Evolutionary conservation across 345 rosid genomes (phyloP).

Genomic region (Salix exigua): DNA sequence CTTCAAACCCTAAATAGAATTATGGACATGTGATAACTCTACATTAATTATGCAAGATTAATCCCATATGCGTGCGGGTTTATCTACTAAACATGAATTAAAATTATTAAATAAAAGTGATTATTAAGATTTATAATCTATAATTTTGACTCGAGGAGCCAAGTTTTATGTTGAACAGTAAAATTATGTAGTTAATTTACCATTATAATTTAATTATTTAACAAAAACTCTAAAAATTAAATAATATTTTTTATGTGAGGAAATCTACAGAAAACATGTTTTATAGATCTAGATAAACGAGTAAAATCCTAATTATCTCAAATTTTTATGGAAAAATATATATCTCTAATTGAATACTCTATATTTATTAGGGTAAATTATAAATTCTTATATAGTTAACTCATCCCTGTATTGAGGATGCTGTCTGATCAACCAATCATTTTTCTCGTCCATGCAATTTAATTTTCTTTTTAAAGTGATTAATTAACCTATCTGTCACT

Average conservation of each 20-base stretch:
- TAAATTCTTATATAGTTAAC: background rate
- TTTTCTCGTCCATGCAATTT: background rate
- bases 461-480: background rate
- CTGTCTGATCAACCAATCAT: conserved; percentile 22
- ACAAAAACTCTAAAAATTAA: background rate
- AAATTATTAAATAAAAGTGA: too few relatives aligned
- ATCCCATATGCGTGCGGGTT: background rate
- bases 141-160: too few relatives aligned
- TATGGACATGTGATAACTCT: background rate
- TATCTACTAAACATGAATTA: background rate
- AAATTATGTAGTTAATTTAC: background rate
- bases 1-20: background rate
- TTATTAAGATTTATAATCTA: too few relatives aligned
- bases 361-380: too few relatives aligned
- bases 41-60: background rate
- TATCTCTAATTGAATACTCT: rapidly evolving
- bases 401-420: conserved; percentile 34
- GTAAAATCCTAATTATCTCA: too few relatives aligned
- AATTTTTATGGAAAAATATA: too few relatives aligned
- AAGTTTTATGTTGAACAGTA: too few relatives aligned
- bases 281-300: too few relatives aligned
- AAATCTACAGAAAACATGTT: too few relatives aligned
- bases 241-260: too few relatives aligned
- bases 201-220: background rate
- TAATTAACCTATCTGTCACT: background rate